Percentiles rank a stretch among this genome's conserved stretches.
These are phyloP conservation scores for Aspergillus versicolor DNA, from an alignment of 2,329 filamentous ascomycete species.

Conservation along the genomic window DNA sequence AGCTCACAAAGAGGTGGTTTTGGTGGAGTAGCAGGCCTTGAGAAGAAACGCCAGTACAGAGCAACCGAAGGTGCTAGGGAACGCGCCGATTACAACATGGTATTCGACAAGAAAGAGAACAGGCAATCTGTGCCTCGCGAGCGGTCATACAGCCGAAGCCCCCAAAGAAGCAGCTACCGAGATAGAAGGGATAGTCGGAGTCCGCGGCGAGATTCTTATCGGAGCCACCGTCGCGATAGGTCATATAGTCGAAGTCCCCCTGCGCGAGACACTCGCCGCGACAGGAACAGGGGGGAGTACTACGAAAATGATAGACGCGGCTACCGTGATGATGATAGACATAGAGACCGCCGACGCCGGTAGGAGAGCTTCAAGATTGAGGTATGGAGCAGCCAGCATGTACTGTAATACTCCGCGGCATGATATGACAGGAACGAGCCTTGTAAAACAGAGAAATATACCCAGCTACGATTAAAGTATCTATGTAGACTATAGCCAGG, in stretches of 20 bases:
- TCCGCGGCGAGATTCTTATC: slow-evolving; percentile 25
- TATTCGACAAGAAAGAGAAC: slow-evolving; percentile 63
- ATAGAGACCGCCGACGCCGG: slow-evolving; percentile 28
- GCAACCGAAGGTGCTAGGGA: slow-evolving; percentile 55
- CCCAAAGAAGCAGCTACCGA: slow-evolving; percentile 35
- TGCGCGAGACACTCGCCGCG: slow-evolving; percentile 28
- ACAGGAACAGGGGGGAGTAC: slow-evolving; percentile 38
- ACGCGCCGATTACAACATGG: slow-evolving; percentile 68
- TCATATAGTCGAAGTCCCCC: slow-evolving; percentile 31
- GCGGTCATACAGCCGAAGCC: slow-evolving; percentile 46
- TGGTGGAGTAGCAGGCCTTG: slow-evolving; percentile 82
- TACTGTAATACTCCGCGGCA: not conserved
- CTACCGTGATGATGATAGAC: slow-evolving; percentile 29
- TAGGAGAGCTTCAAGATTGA: slow-evolving; percentile 2
- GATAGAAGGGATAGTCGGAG: slow-evolving; percentile 34
- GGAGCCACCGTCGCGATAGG: slow-evolving; percentile 40
- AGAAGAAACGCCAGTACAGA: slow-evolving; percentile 88
- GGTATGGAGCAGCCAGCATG: not conserved
- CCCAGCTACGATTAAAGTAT: not conserved
- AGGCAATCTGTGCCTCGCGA: slow-evolving; percentile 18
- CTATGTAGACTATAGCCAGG: no score
- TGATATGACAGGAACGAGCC: not conserved
- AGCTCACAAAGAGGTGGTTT: slow-evolving; percentile 70
- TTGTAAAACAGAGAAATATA: not conserved
- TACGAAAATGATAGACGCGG: slow-evolving; percentile 33